Evolutionary conservation across 2,329 filamentous ascomycete species (phyloP).

Genomic region (Colletotrichum salicis): DNA sequence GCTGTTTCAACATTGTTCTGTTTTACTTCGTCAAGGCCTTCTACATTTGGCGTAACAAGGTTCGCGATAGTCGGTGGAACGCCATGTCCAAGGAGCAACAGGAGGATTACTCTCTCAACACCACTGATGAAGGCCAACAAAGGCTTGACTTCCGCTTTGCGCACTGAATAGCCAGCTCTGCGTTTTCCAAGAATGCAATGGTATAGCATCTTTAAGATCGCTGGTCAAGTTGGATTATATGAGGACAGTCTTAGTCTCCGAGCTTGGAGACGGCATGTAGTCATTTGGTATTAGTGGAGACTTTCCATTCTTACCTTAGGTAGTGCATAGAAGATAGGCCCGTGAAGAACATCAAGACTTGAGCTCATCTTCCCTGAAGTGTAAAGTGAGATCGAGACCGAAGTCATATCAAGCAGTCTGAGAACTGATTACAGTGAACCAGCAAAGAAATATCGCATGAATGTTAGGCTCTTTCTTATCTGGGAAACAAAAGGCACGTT

Average conservation of each 20-base stretch:
- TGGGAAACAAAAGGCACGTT: too few relatives aligned
- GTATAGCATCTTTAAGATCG: accelerated
- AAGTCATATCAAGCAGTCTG: too few relatives aligned
- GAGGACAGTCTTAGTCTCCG: not conserved
- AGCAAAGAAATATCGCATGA: too few relatives aligned
- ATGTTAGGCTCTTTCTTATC: too few relatives aligned
- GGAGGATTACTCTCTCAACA: conserved; percentile 59
- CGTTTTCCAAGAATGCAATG: accelerated
- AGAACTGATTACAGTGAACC: too few relatives aligned
- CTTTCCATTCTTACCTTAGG: too few relatives aligned
- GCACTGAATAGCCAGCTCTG: conserved; percentile 45
- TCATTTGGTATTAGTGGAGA: too few relatives aligned
- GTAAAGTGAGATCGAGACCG: too few relatives aligned
- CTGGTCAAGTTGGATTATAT: not conserved
- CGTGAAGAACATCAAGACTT: too few relatives aligned
- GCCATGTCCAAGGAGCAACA: conserved; percentile 56
- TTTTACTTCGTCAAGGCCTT: conserved; percentile 58
- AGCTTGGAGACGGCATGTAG: too few relatives aligned
- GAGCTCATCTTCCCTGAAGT: too few relatives aligned
- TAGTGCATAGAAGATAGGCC: too few relatives aligned
- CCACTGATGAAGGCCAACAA: conserved; percentile 63
- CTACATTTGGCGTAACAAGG: conserved; percentile 59
- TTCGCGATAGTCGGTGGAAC: conserved; percentile 55
- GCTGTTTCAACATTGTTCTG: conserved; percentile 57
- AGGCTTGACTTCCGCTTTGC: conserved; percentile 66